Evolutionary conservation across 2,329 filamentous ascomycete genomes (phyloP), one percentile per base, ranked within the genome.

Genomic region (Xylariaceae sp.): DNA sequence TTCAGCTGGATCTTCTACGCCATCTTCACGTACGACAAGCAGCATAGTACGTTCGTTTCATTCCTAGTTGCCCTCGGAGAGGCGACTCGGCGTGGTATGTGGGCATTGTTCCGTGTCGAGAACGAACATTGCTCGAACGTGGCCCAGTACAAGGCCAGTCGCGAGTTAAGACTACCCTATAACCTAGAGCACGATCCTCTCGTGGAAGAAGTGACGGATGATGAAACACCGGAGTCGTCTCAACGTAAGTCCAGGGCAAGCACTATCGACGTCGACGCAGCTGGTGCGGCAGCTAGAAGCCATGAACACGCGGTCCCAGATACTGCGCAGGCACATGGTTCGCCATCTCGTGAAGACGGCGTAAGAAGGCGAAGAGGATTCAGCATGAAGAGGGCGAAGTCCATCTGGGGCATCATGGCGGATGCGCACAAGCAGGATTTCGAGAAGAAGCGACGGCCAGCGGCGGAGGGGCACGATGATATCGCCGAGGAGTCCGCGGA

Each of bases 111-210:
- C 62, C 87, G 93, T 31, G 90, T 98, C 19, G 93, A 98, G 64
- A 98, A 98, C 63, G 93, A 98, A 57, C 93, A 98, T 66, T 95
- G 89, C 65, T 83, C 85, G 41, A 95, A 96, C 54, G 91, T 98
- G 2, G 79, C 82, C 15, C 82, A 88, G 51, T 94, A 94, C 74
- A 89, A 94, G 50, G 93, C 93, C 3, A 89, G 84, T 2, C 78
- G 91, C 42, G 90, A 96, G 55, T 78, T 95, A 0, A 89, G 89
- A 0, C 73, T 97, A 0, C 91, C 91, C 0, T 97, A 96, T 60
- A 74, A 79, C 37, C 66, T 82, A 35, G 40, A 46, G 11, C 48
- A 52, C 7, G 71, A 78, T 42, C 64, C 68, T 0, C 64, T 74
- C 9, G 62, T 69, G 45, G 65, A 71, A 42, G 68, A 61, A 26